Evolutionary conservation across 2,329 filamentous ascomycete genomes (phyloP).

Genomic region (Exophiala viscosa): DNA sequence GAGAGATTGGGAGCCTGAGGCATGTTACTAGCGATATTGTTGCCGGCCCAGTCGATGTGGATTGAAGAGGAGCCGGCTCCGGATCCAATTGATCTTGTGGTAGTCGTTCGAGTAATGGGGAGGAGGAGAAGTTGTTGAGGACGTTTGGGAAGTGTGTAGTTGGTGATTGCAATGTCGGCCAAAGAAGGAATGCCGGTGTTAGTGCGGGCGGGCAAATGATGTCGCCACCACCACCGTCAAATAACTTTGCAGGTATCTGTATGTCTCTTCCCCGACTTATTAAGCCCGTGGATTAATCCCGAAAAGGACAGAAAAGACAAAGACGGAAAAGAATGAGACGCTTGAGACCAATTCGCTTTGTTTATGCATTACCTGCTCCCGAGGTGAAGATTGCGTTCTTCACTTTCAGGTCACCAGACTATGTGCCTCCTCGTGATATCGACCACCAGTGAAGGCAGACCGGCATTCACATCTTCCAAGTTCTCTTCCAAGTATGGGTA

Average conservation of each 20-base stretch:
- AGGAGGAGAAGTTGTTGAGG: not conserved
- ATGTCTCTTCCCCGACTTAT: too few species aligned
- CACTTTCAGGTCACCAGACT: too few species aligned
- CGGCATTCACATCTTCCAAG: too few species aligned
- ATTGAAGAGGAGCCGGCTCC: not conserved
- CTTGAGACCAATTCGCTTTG: too few species aligned
- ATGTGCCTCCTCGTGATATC: too few species aligned
- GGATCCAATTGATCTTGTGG: not conserved
- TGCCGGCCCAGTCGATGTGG: constrained; percentile 1
- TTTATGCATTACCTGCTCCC: too few species aligned
- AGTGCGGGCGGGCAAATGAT: not conserved
- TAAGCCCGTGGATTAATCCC: too few species aligned
- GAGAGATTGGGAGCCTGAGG: constrained; percentile 17
- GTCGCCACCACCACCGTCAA: not conserved
- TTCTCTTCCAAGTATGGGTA: constrained; percentile 6
- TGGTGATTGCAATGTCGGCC: not conserved
- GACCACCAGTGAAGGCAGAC: too few species aligned
- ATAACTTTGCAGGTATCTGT: not conserved
- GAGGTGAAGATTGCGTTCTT: too few species aligned
- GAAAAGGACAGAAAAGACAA: too few species aligned
- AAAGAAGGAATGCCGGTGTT: not conserved
- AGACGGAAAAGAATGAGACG: too few species aligned
- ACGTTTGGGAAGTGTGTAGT: not conserved
- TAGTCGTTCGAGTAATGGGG: not conserved
- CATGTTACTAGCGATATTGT: constrained; percentile 13